Percentiles rank a stretch among this genome's conserved stretches.
phyloP scores from a whole-genome alignment of 768 basidiomycete genomes.

The Auricularia sp. region DNA sequence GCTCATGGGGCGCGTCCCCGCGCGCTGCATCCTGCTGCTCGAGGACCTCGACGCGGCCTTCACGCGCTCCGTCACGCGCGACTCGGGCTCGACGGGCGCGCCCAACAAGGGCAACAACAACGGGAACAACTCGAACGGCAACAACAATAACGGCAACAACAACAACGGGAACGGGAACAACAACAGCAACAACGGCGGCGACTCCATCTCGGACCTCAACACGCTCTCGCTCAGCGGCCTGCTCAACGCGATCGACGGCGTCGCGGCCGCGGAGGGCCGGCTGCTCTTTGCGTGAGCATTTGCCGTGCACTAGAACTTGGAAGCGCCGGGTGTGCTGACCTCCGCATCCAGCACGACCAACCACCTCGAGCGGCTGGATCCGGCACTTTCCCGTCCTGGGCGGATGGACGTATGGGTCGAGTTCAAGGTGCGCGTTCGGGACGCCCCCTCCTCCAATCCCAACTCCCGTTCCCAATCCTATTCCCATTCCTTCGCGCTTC shows the following conservation, averaged over 20 bases:
- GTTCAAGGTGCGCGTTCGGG: conserved; percentile 36
- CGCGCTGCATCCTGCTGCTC: conserved; percentile 74
- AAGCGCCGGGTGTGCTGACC: not conserved
- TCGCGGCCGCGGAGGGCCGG: conserved; percentile 78
- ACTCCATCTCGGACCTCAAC: conserved; percentile 55
- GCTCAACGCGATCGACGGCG: conserved; percentile 78
- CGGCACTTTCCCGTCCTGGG: conserved; percentile 84
- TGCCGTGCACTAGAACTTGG: not conserved
- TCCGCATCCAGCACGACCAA: conserved; percentile 48
- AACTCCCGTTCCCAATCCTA: too few species aligned
- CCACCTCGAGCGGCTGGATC: conserved; percentile 83
- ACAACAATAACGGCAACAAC: conserved; percentile 29
- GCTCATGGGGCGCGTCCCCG: conserved; percentile 79
- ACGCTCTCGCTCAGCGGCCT: conserved; percentile 73
- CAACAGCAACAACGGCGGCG: conserved; percentile 17
- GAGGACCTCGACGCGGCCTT: conserved; percentile 90
- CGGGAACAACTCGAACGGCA: conserved; percentile 23
- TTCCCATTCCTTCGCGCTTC: not conserved
- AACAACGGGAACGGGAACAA: conserved; percentile 38
- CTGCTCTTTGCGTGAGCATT: conserved; percentile 60
- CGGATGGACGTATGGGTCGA: conserved; percentile 77
- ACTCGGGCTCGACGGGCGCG: conserved; percentile 29
- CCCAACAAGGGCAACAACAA: conserved; percentile 18
- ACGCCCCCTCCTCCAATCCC: too few species aligned
- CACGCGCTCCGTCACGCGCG: conserved; percentile 61